Percentiles rank a stretch among this genome's conserved stretches.
These are phyloP conservation scores for Podospora pseudopauciseta DNA, from an alignment of 495 filamentous ascomycete genomes.

Conservation along the genomic window DNA sequence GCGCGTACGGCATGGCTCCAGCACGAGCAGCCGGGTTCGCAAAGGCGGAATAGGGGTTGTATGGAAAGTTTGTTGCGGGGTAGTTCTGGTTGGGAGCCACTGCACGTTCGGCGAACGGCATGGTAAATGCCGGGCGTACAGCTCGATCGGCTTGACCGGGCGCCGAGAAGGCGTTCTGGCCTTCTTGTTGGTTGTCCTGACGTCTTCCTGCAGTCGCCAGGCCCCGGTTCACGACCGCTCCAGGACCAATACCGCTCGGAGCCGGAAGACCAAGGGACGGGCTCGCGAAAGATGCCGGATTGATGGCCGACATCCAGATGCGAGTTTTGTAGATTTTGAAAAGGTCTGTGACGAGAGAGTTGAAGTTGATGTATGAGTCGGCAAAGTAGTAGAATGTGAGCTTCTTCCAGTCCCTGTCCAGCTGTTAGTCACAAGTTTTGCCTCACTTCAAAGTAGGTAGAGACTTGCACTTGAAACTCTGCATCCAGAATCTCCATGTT, in stretches of 20 bases:
- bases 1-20: constrained; percentile 30
- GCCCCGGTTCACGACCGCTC: constrained; percentile 49
- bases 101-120: constrained; percentile 38
- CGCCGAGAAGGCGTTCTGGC: constrained; percentile 36
- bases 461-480: constrained; percentile 94
- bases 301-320: constrained; percentile 99
- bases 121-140: constrained; percentile 36
- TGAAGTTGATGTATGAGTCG: constrained; percentile 98
- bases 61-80: constrained; percentile 35
- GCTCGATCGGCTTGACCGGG: constrained; percentile 36
- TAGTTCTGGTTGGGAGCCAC: constrained; percentile 34
- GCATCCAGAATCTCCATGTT: constrained; percentile 99
- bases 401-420: constrained; percentile 91
- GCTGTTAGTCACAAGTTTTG: constrained; percentile 14
- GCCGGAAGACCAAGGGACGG: constrained; percentile 67
- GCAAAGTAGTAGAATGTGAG: constrained; percentile 98
- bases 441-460: constrained; percentile 2
- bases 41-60: constrained; percentile 37
- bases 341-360: constrained; percentile 90
- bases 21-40: constrained; percentile 37
- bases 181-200: constrained; percentile 44
- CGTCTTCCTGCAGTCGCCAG: constrained; percentile 45
- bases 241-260: constrained; percentile 59
- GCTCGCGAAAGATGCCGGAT: constrained; percentile 94
- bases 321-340: constrained; percentile 99